Percentiles rank a stretch among this genome's conserved stretches.
phyloP scores from a whole-genome alignment of 2,329 filamentous ascomycete genomes.

The Periconia sp. region DNA sequence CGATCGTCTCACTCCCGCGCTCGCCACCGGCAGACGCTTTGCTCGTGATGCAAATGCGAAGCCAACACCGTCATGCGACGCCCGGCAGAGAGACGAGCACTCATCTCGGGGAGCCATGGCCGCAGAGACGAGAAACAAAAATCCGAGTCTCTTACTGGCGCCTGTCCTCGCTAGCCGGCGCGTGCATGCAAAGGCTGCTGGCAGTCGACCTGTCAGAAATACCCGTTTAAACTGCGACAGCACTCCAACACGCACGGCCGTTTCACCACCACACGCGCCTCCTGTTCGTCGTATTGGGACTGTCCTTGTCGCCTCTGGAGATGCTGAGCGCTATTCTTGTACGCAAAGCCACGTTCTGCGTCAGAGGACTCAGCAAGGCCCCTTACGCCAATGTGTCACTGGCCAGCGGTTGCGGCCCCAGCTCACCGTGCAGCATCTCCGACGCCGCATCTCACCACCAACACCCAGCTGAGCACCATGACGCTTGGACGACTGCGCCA shows the following conservation, averaged over 20 bases:
- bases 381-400: slow-evolving; percentile 28
- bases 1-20: slow-evolving; percentile 18
- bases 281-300: slow-evolving; percentile 21
- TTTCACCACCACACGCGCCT: slow-evolving; percentile 36
- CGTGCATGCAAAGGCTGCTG: slow-evolving; percentile 5
- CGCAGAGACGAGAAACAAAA: slow-evolving; percentile 12
- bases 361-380: slow-evolving; percentile 33
- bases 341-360: slow-evolving; percentile 29
- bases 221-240: slow-evolving; percentile 32
- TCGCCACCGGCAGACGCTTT: neutral
- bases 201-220: slow-evolving; percentile 21
- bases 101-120: slow-evolving; percentile 18
- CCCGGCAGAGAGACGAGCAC: slow-evolving; percentile 6
- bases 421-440: slow-evolving; percentile 23
- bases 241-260: slow-evolving; percentile 33
- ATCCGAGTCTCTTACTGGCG: slow-evolving; percentile 11
- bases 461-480: slow-evolving; percentile 29
- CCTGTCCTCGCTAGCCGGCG: slow-evolving; percentile 10
- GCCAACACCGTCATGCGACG: slow-evolving; percentile 9
- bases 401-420: slow-evolving; percentile 39
- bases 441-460: slow-evolving; percentile 21
- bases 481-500: slow-evolving; percentile 33
- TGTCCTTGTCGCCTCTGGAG: slow-evolving; percentile 20
- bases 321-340: slow-evolving; percentile 39
- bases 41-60: neutral